Conservation (phyloP, 1,284 basidiomycete species). For the Microbotryomycetes sp. region DNA sequence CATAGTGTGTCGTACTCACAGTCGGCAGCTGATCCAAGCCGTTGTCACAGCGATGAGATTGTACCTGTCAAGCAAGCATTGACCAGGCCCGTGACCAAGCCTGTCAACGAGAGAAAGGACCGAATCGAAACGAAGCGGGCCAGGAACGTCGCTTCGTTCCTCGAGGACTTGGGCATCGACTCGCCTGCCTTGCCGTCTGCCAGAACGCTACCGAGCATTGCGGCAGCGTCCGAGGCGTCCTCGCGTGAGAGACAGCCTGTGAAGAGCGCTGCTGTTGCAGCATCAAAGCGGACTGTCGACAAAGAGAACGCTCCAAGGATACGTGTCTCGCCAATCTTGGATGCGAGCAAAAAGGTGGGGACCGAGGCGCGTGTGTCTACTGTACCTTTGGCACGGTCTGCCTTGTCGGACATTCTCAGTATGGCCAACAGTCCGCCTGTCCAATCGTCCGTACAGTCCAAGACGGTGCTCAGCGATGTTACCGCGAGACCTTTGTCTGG, state of each 20-base stretch:
- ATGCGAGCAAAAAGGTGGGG: no score
- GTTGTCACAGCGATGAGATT: neutral
- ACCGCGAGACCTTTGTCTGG: neutral
- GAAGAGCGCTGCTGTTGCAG: no score
- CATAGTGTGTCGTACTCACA: neutral
- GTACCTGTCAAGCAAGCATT: neutral
- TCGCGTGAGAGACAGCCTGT: no score
- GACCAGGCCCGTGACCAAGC: neutral
- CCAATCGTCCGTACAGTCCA: neutral
- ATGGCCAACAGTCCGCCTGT: neutral
- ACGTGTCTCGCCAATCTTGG: no score
- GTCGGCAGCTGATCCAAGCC: fast-evolving
- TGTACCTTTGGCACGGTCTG: neutral
- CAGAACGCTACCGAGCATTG: no score
- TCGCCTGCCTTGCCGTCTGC: neutral
- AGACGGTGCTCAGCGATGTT: neutral
- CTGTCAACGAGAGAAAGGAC: neutral
- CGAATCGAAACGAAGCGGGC: slow-evolving; percentile 1
- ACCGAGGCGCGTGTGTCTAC: no score
- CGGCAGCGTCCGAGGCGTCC: no score
- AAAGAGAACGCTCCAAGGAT: no score
- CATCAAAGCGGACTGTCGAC: no score
- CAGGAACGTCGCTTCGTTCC: slow-evolving; percentile 7
- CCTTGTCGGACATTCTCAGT: neutral
- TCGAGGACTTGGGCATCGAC: slow-evolving; percentile 17